Base-by-base conservation (phyloP, 2,329 filamentous ascomycete species). In the Fusarium sulawesiense region DNA sequence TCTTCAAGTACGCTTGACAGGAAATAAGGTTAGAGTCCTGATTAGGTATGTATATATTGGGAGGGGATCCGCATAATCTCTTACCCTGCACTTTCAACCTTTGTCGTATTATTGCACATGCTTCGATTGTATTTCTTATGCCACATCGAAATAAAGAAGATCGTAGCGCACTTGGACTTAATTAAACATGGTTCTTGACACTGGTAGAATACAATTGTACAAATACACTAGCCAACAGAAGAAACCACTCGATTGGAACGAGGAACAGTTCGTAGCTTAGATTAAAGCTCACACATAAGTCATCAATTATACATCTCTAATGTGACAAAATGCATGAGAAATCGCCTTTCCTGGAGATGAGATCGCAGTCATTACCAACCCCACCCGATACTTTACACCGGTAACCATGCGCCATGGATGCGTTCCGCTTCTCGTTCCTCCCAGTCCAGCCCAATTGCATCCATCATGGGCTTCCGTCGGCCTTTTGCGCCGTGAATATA, bases 241-340 rank as follows among this genome's bases (percentile, higher is more conserved):
- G 9, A 21, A 18, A 34, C 20, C 20, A 56, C 32, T 23, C 21
- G 23, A 21, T 12, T n/a, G 13, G 12, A 8, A 49, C 32, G 12
- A n/a, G 32, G 30, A 44, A 23, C 21, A 63, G 20, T 25, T 40
- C 14, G 14, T 49, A 46, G 50, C 41, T 49, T 48, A n/a, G 41
- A 57, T 27, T 13, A 48, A 69, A 66, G 53, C 47, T 64, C 65
- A 70, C 65, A 70, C 64, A 64, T 57, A 68, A 72, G 60, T 68
- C 73, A 45, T 67, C 68, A 55, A 60, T 69, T 53, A 68, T 72
- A 64, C 34, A 70, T 64, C 56, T 75, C 66, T 70, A 71, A 62
- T 67, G 63, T 74, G 71, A 75, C 67, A 73, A 70, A 68, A 71
- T 74, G 75, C 74, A 76, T 72, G 71, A 69, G 60, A 74, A 73